Base-by-base conservation (phyloP, 768 basidiomycete species). In the Lyophyllum decastes region DNA sequence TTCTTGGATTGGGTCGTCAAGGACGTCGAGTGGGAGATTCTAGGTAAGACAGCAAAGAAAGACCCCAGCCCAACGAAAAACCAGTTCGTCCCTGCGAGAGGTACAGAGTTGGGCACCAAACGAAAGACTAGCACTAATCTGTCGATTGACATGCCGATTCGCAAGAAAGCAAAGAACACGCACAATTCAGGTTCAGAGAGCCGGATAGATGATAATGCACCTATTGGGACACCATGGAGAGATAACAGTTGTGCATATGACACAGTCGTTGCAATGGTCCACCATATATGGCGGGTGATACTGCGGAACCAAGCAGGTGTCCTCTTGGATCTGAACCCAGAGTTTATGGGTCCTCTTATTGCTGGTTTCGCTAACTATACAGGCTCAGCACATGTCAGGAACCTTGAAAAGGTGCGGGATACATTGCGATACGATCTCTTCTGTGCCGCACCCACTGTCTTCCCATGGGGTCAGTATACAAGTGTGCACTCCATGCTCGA, bases 171-270 rank as follows among this genome's bases (percentile, higher is more conserved):
- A 8, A 46, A 46, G 33, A 24, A 1, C 17, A 33, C 30, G 11
- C 30, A 33, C 30, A 33, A 11, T 33, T 46, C 34, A 14, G 16
- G 27, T 16, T n/a, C 35, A 50, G 34, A 47, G n/a, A 38, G 50
- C 30, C 44, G 9, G 11, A 38, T 38, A 16, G 43, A 21, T 26
- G 16, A 40, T 17, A 49, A 47, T 54, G 30, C 45, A 40, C 40
- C 53, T 12, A 45, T 35, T 14, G 65, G 64, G 19, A 53, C 59
- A 47, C 38, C 21, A 30, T 71, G 70, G 70, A 49, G 48, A 34
- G 27, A 63, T 25, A 67, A 69, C 40, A 73, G 72, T 41, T 74
- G 72, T n/a, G n/a, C n/a, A n/a, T n/a, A n/a, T n/a, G n/a, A n/a
- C n/a, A n/a, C n/a, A n/a, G n/a, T n/a, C n/a, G 52, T 73, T 25